Evolutionary conservation across 169 alveolate genomes (phyloP).

Genomic region (Babesia divergens): DNA sequence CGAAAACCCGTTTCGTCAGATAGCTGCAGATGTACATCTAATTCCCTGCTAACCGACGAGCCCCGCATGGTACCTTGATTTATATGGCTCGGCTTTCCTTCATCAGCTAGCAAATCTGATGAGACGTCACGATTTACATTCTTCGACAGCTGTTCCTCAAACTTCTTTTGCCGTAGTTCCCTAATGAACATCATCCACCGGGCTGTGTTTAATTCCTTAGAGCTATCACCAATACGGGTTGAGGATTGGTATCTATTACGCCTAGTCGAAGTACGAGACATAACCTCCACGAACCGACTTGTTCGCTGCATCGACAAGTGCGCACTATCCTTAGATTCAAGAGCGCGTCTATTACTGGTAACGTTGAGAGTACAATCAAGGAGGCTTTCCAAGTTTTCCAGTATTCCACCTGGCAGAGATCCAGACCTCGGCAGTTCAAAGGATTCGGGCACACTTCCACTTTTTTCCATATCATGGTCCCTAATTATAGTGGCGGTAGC

Average conservation of each 20-base stretch:
- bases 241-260: neutral
- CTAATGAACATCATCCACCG: constrained; percentile 6
- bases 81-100: neutral
- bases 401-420: constrained; percentile 10
- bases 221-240: neutral
- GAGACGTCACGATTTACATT: neutral
- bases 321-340: constrained; percentile 3
- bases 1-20: neutral
- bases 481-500: neutral
- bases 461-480: neutral
- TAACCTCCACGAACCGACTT: constrained; percentile 8
- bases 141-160: neutral
- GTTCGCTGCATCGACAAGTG: neutral
- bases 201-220: neutral
- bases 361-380: constrained; percentile 19
- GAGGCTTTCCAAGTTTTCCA: constrained; percentile 1
- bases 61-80: neutral
- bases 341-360: neutral
- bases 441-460: neutral
- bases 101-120: neutral
- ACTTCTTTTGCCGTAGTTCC: constrained; percentile 3
- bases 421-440: constrained; percentile 1
- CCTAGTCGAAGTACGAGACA: constrained; percentile 11
- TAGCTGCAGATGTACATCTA: neutral
- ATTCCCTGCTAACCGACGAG: neutral